Percentiles rank a stretch among this genome's conserved stretches.
phyloP scores from a whole-genome alignment of 148 eudicot genomes.

The Rhododendron henanense region DNA sequence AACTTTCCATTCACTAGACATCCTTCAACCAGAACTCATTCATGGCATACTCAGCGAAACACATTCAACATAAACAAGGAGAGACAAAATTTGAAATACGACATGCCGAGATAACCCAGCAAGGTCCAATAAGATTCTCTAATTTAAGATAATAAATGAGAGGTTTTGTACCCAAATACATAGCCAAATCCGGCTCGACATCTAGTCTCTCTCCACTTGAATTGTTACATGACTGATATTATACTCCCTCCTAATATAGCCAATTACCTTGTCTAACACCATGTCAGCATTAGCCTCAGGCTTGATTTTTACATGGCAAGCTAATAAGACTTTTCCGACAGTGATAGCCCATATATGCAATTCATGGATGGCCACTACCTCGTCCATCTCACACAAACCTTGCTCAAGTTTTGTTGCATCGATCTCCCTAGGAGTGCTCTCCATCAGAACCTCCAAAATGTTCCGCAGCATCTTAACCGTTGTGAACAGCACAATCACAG shows the following conservation, averaged over 20 bases:
- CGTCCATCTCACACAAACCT: conserved; percentile 73
- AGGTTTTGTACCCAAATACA: background rate
- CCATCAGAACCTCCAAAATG: conserved; percentile 88
- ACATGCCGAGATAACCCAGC: background rate
- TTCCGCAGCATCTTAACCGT: conserved; percentile 76
- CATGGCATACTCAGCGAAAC: background rate
- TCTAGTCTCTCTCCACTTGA: conserved; percentile 69
- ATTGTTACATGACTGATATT: conserved; percentile 91
- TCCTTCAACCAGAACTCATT: background rate
- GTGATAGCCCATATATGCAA: conserved; percentile 97
- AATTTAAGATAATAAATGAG: background rate
- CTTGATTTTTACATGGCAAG: conserved; percentile 81
- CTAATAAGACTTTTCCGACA: conserved; percentile 74
- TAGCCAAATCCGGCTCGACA: no score
- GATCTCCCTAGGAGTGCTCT: conserved; percentile 93
- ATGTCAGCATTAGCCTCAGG: conserved; percentile 82
- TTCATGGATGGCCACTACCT: conserved; percentile 85
- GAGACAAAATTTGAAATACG: background rate
- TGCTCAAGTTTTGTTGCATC: conserved; percentile 76
- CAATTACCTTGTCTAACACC: conserved; percentile 81
- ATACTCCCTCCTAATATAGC: conserved; percentile 68
- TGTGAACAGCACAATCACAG: conserved; percentile 67
- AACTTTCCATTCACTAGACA: background rate
- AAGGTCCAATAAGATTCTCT: background rate
- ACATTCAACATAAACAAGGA: background rate